Percentiles rank a stretch among this genome's conserved stretches.
Conservation (phyloP, 768 basidiomycete species). For the Inosperma sp. region DNA sequence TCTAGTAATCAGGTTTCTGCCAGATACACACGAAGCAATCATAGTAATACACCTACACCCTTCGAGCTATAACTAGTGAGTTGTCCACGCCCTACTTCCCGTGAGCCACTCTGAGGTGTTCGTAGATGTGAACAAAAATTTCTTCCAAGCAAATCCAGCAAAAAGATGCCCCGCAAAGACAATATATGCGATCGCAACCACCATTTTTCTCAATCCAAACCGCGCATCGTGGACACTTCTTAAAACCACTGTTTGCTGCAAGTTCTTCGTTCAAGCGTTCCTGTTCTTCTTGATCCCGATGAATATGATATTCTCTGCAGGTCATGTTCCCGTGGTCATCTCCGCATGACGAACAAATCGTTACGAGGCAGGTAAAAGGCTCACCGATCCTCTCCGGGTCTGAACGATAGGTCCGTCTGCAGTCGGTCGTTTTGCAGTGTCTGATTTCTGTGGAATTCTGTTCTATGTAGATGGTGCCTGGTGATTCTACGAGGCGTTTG, state of each 20-base stretch:
- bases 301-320: constrained; percentile 36
- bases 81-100: no score
- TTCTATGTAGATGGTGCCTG: constrained; percentile 52
- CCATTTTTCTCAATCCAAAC: constrained; percentile 45
- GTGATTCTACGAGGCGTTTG: constrained; percentile 47
- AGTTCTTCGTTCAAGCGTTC: constrained; percentile 40
- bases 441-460: constrained; percentile 51
- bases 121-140: no score
- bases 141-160: constrained; percentile 51
- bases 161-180: constrained; percentile 47
- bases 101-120: no score
- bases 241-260: constrained; percentile 35
- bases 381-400: constrained; percentile 22
- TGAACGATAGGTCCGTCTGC: constrained; percentile 56
- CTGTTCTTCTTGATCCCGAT: constrained; percentile 34
- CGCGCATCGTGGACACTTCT: constrained; percentile 44
- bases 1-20: no score
- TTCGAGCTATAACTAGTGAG: no score
- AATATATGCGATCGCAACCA: constrained; percentile 54
- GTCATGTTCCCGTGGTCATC: constrained; percentile 48
- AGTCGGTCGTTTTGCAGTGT: constrained; percentile 71
- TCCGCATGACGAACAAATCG: constrained; percentile 24
- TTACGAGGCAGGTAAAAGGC: constrained; percentile 35
- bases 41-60: no score
- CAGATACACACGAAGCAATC: no score